Evolutionary conservation across 208 protist species (phyloP).

Genomic region (Leptomonas seymouri): DNA sequence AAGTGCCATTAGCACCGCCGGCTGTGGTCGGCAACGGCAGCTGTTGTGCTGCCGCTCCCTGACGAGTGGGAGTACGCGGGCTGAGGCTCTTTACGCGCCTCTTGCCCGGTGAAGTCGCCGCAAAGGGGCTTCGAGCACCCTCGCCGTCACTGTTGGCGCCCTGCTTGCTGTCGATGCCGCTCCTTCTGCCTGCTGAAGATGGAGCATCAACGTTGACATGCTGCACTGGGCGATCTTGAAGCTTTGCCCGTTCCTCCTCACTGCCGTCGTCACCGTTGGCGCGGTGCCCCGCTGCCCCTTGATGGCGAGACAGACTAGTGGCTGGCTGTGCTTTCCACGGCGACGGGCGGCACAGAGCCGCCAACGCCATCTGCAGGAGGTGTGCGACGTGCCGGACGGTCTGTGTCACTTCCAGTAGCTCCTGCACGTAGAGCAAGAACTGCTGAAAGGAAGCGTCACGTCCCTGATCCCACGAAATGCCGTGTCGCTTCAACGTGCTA

Average conservation of each 20-base stretch:
- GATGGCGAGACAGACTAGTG: background rate
- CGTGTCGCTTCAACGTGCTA: too few species aligned
- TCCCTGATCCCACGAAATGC: background rate
- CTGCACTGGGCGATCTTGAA: too few species aligned
- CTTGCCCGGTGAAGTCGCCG: background rate
- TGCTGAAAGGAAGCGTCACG: background rate
- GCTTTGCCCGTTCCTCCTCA: too few species aligned
- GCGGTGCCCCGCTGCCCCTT: too few species aligned
- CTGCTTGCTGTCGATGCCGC: too few species aligned
- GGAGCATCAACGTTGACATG: too few species aligned
- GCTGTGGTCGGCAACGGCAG: background rate
- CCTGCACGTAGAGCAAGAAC: conserved; percentile 12
- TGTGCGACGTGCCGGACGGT: conserved; percentile 20
- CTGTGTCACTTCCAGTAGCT: conserved; percentile 35
- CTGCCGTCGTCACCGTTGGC: too few species aligned
- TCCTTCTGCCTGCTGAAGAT: too few species aligned
- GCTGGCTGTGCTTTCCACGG: background rate
- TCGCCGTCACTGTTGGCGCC: too few species aligned
- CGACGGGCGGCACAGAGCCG: conserved; percentile 26
- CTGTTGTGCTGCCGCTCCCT: background rate
- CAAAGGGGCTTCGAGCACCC: background rate
- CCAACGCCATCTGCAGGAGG: conserved; percentile 23
- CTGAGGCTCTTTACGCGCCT: background rate
- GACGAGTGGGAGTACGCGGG: background rate
- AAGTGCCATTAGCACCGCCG: background rate